Evolutionary conservation across 2,329 filamentous ascomycete genomes (phyloP).

Genomic region (Talaromyces islandicus): DNA sequence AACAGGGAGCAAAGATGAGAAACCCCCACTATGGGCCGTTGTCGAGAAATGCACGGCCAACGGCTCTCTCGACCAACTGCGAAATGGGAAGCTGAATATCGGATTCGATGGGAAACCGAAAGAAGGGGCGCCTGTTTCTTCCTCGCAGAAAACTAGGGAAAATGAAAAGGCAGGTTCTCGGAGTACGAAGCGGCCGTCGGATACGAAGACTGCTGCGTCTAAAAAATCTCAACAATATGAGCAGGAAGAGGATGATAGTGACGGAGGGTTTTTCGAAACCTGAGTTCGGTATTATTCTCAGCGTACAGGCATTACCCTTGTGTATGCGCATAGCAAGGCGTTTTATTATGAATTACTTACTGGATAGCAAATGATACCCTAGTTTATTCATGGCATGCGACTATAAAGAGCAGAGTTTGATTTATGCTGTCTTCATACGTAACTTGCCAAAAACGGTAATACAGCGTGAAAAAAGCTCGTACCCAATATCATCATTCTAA

Average conservation of each 20-base stretch:
- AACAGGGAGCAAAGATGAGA: constrained; percentile 17
- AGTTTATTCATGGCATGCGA: not conserved
- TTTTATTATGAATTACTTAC: not conserved
- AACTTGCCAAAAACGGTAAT: not conserved
- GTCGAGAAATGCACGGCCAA: constrained; percentile 41
- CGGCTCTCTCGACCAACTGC: constrained; percentile 35
- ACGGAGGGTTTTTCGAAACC: constrained; percentile 37
- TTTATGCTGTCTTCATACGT: too few relatives aligned
- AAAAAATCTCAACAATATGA: constrained; percentile 5
- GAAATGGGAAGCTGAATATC: constrained; percentile 34
- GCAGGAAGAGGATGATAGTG: constrained; percentile 24
- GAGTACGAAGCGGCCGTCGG: not conserved
- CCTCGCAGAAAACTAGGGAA: not conserved
- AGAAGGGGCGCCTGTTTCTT: too few relatives aligned
- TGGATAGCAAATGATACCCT: not conserved
- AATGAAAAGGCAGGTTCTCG: not conserved
- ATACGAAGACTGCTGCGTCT: constrained; percentile 4
- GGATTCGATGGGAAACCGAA: constrained; percentile 13
- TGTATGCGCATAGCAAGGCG: not conserved
- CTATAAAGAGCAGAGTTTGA: too few relatives aligned
- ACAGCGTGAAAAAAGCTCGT: not conserved
- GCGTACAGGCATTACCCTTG: too few relatives aligned
- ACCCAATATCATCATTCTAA: not conserved
- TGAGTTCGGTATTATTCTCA: not conserved
- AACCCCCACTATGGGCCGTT: constrained; percentile 39